Base-by-base conservation (phyloP, 163 green algal genomes). In the Trebouxia gelatinosa region DNA sequence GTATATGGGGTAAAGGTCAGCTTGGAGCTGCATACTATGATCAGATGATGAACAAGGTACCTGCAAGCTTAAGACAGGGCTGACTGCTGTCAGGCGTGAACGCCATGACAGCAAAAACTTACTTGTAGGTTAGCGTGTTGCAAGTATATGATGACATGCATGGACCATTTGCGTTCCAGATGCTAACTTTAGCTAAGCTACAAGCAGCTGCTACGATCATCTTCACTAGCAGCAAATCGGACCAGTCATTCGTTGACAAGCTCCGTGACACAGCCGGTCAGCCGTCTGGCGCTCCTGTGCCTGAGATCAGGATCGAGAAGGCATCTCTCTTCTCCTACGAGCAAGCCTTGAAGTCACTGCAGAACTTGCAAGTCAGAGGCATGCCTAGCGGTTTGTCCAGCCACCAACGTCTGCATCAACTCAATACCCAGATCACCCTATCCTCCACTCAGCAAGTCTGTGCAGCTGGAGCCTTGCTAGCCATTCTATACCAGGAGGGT, bases 141-240 rank as follows among this genome's bases (percentile, higher is more conserved):
- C 81, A 88, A 58, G 65, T 79, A 17, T 26, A 77, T 6, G 84
- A 88, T 13, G 76, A 84, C 17, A 51, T 46, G 31, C 32, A 48
- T 0, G 78, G 84, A 2, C 78, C 75, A 17, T 85, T 86, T 66
- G 75, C 62, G 17, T 86, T 85, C 50, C 85, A 89, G 68, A 78
- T 88, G 58, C 82, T 95, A 6, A 85, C 92, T 48, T 78, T 91
- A 13, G 80, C 88, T 28, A 94, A 93, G 82, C 67, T 94, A 16
- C 90, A 94, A n/a, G 34, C 78, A 4, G 50, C 31, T 13, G 31
- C 70, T 26, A 58, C 64, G 5, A 67, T 89, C 9, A 86, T 94
- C n/a, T 86, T 90, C 19, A 78, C 87, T 19, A 87, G 80, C 78
- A 81, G 50, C 75, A 90, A 84, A 78, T 78, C 84, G 6, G 82